These are phyloP conservation scores for Dendrocalamus latiflorus DNA, from an alignment of 202 grass and related monocot genomes.

Conservation along the genomic window DNA sequence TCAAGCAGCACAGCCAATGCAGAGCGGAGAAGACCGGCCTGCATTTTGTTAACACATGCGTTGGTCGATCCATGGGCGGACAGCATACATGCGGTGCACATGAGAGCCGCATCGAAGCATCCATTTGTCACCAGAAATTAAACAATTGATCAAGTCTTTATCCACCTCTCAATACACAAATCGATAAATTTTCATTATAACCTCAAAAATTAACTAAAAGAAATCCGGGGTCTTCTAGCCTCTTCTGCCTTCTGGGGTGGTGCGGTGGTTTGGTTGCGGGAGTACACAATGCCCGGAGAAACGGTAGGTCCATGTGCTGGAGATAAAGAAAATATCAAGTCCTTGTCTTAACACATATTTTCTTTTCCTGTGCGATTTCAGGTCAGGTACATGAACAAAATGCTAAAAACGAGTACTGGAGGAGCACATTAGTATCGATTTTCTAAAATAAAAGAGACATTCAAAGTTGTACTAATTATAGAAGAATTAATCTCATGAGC, in stretches of 20 bases:
- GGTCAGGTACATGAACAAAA: too few relatives aligned
- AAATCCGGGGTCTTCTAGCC: background rate
- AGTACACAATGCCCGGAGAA: conserved; percentile 16
- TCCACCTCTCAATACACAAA: background rate
- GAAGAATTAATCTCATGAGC: too few relatives aligned
- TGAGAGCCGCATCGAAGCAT: too few relatives aligned
- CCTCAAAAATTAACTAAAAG: background rate
- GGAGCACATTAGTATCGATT: too few relatives aligned
- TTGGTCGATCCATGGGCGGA: conserved; percentile 30
- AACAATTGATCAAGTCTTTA: conserved; percentile 23
- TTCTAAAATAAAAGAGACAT: too few relatives aligned
- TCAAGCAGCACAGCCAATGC: conserved; percentile 23
- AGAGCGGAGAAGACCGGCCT: conserved; percentile 14
- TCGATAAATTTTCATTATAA: background rate
- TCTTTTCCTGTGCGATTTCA: background rate
- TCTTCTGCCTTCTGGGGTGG: conserved; percentile 1
- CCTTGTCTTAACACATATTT: background rate
- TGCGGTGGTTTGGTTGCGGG: conserved; percentile 23
- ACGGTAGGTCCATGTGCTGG: conserved; percentile 1
- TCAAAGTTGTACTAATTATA: too few relatives aligned
- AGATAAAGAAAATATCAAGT: background rate
- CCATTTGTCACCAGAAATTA: conserved; percentile 20
- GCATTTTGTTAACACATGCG: conserved; percentile 32
- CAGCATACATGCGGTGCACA: too few relatives aligned
- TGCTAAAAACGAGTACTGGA: too few relatives aligned